Evolutionary conservation across 805 yeast species (phyloP), one percentile per base, ranked within the genome.

Genomic region (Monosporozyma unispora): DNA sequence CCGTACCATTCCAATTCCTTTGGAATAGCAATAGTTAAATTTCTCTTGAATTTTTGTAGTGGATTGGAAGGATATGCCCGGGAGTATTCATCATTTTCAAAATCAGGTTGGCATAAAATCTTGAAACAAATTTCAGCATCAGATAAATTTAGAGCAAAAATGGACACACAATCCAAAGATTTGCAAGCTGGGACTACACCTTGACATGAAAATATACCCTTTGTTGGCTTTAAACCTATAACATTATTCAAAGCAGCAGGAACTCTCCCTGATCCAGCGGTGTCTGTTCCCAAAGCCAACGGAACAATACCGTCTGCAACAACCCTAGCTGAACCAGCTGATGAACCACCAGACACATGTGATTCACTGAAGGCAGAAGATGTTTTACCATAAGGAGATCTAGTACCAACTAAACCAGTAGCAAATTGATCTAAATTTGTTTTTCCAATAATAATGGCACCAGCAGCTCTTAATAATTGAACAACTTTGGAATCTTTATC

Each of bases 131-230:
- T 63, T 70, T 91, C 96, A 10, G 97, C 96, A 67, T 91, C 99
- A 31, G 74, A 70, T 52, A 93, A 67, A 54, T 81, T 84, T 54
- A 84, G 70, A 1, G 96, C 73, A 64, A 93, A 90, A 44, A 90
- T 77, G 12, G 96, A 87, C 22, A 88, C 95, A 67, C 96, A 87
- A 67, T 91, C 99, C 48, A 91, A 75, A 1, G 96, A 87, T 65
- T 84, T 87, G 70, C 99, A 91, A 16, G 98, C 98, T 14, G 98
- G 98, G 6, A 93, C 93, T n/a, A 91, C 96, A 54, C 99, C 99
- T 3, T 73, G 66, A 50, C 95, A 81, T 8, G 96, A 86, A 58
- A 91, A 82, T 0, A 80, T 80, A 49, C 99, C 99, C 53, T 81
- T 80, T 1, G 97, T 82, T 37, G 99, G 98, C 68, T 91, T 91